phyloP scores from a whole-genome alignment of 2,329 filamentous ascomycete species.

The Clonostachys rosea region DNA sequence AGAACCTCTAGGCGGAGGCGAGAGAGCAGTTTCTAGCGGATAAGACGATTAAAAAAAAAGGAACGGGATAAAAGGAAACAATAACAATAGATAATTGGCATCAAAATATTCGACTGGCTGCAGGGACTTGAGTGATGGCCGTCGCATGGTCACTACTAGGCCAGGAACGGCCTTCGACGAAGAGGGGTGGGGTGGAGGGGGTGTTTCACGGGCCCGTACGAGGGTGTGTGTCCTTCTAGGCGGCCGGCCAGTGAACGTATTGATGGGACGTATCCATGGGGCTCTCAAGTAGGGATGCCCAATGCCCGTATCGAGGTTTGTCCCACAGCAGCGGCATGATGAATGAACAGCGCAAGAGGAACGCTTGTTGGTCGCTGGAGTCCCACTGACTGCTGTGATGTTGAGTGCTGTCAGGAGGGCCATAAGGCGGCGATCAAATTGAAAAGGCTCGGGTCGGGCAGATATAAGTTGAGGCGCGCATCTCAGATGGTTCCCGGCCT shows the following conservation, averaged over 20 bases:
- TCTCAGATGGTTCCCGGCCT: conserved; percentile 10
- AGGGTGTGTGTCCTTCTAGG: conserved; percentile 1
- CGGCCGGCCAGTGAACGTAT: conserved; percentile 5
- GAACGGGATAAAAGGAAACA: too few relatives aligned
- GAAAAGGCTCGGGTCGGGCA: conserved; percentile 10
- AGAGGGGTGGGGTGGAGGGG: neutral
- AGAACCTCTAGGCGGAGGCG: too few relatives aligned
- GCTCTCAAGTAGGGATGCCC: conserved; percentile 30
- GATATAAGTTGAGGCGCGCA: conserved; percentile 32
- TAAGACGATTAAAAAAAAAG: too few relatives aligned
- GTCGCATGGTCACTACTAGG: neutral
- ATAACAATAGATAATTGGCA: too few relatives aligned
- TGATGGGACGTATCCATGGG: conserved; percentile 15
- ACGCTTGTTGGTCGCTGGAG: conserved; percentile 16
- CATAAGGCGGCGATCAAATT: conserved; percentile 13
- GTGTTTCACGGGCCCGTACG: conserved; percentile 1
- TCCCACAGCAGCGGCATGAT: too few relatives aligned
- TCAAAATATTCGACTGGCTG: neutral
- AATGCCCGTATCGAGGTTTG: conserved; percentile 22
- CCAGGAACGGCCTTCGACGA: conserved; percentile 1
- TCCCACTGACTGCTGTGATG: conserved; percentile 3
- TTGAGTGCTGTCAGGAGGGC: conserved; percentile 2
- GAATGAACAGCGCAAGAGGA: conserved; percentile 10
- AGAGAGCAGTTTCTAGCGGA: too few relatives aligned
- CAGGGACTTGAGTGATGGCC: conserved; percentile 1